Evolutionary conservation across 495 filamentous ascomycete species (phyloP).

Genomic region (Umbilicaria muhlenbergii): DNA sequence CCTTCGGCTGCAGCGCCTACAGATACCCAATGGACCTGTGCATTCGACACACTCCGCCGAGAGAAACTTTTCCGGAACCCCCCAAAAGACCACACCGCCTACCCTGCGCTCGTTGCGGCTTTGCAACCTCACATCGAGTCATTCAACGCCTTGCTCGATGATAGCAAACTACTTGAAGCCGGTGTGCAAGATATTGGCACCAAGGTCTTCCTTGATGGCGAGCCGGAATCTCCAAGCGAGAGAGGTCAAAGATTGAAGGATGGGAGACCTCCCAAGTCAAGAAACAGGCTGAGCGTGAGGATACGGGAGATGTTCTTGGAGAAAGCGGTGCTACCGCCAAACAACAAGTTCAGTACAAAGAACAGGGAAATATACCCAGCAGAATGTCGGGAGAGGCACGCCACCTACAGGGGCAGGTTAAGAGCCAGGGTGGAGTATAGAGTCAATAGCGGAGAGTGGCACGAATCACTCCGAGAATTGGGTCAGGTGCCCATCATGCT

Average conservation of each 20-base stretch:
- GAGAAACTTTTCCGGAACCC: constrained; percentile 80
- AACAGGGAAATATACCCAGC: constrained; percentile 78
- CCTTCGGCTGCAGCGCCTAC: constrained; percentile 28
- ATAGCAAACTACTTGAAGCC: constrained; percentile 51
- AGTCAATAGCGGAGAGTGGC: constrained; percentile 74
- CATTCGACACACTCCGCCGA: constrained; percentile 66
- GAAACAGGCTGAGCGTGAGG: constrained; percentile 58
- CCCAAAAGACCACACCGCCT: constrained; percentile 73
- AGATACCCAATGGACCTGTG: constrained; percentile 60
- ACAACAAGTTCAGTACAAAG: constrained; percentile 61
- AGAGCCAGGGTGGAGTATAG: constrained; percentile 63
- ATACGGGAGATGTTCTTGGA: constrained; percentile 66
- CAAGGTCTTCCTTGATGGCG: constrained; percentile 73
- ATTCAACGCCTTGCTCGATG: constrained; percentile 83
- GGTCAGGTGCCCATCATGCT: constrained; percentile 89
- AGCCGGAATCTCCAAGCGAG: constrained; percentile 28
- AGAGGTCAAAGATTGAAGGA: constrained; percentile 24
- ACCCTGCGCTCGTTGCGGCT: constrained; percentile 68
- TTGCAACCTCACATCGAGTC: constrained; percentile 84
- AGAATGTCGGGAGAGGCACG: constrained; percentile 88
- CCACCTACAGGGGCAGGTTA: constrained; percentile 77
- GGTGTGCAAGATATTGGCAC: constrained; percentile 79
- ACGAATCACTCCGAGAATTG: constrained; percentile 64
- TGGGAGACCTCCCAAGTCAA: constrained; percentile 32
- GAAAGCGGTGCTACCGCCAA: constrained; percentile 53